Conservation (phyloP, 139 green algal species). For the Nannochloris sp. region DNA sequence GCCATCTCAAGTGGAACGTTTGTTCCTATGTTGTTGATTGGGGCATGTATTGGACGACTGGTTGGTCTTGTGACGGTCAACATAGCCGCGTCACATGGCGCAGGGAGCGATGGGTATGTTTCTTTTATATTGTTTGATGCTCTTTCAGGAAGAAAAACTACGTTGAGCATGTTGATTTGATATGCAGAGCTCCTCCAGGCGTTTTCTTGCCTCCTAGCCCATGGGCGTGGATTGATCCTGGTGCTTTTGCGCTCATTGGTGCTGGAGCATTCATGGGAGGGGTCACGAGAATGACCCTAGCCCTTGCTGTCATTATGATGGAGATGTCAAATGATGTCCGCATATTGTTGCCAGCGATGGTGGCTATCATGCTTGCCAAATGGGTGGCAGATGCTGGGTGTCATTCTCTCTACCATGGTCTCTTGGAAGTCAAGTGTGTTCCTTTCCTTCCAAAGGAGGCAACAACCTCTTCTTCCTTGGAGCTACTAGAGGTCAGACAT, state of each 20-base stretch:
- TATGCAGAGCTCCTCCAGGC: constrained; percentile 34
- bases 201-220: constrained; percentile 47
- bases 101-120: constrained; percentile 29
- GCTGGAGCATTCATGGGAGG: constrained; percentile 83
- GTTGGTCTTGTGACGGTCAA: constrained; percentile 48
- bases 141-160: no score
- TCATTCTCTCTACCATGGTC: constrained; percentile 71
- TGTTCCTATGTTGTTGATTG: constrained; percentile 86
- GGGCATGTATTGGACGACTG: constrained; percentile 53
- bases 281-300: constrained; percentile 78
- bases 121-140: neutral
- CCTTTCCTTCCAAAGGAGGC: constrained; percentile 57
- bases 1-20: constrained; percentile 68
- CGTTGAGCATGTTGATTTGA: no score
- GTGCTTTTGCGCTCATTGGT: constrained; percentile 79
- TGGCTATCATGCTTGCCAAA: constrained; percentile 74
- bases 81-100: constrained; percentile 22
- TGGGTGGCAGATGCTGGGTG: constrained; percentile 64
- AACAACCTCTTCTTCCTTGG: constrained; percentile 25
- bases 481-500: constrained; percentile 47
- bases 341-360: constrained; percentile 79
- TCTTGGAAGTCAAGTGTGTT: constrained; percentile 76
- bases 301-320: constrained; percentile 84
- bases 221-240: constrained; percentile 81
- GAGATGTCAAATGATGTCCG: constrained; percentile 80